Conservation (phyloP, 306 rosid genomes). For the Morella rubra region DNA sequence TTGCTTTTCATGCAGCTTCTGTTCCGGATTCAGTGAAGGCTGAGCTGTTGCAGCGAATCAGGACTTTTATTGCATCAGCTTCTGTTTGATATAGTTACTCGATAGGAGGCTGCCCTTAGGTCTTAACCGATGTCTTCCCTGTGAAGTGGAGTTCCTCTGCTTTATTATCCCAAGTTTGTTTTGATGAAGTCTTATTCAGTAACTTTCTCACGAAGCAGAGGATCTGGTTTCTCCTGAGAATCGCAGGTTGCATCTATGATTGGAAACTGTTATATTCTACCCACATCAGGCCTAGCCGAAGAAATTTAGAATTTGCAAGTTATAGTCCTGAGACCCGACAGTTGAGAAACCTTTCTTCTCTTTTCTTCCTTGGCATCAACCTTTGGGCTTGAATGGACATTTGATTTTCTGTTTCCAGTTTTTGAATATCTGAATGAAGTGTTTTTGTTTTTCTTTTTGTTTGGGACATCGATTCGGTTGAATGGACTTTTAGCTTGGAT, state of each 20-base stretch:
- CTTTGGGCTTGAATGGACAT: not conserved
- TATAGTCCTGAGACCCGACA: not conserved
- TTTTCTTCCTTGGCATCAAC: not conserved
- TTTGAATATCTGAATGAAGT: no score
- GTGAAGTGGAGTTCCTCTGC: not conserved
- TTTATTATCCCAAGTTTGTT: not conserved
- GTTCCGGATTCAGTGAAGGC: constrained; percentile 62
- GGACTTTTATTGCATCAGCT: constrained; percentile 46
- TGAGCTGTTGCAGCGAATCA: constrained; percentile 55
- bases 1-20: constrained; percentile 41
- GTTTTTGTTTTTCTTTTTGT: no score
- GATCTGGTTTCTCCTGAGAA: not conserved
- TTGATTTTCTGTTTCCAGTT: not conserved
- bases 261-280: not conserved
- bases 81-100: constrained; percentile 31
- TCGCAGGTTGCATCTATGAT: not conserved
- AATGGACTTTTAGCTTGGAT: no score
- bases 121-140: not conserved
- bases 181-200: not conserved
- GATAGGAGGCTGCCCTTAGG: not conserved
- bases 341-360: not conserved
- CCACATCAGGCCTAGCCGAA: not conserved
- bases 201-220: not conserved
- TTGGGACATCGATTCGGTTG: no score
- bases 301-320: not conserved